Evolutionary conservation across 768 basidiomycete species (phyloP).

Genomic region (Clitopilus passeckerianus): DNA sequence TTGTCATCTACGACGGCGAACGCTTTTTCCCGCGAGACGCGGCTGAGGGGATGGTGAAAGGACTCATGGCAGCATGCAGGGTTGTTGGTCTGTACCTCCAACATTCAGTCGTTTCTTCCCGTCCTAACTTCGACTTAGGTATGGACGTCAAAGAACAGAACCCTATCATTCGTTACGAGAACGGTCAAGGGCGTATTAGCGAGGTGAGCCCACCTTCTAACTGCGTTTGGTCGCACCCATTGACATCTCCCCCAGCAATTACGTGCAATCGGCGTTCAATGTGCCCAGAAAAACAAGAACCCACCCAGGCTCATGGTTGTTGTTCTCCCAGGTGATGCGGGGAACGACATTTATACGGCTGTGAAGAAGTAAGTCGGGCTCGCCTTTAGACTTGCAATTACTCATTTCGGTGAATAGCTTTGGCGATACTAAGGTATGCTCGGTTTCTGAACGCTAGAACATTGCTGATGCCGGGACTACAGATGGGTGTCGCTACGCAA

Average conservation of each 20-base stretch:
- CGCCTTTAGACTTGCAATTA: neutral
- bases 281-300: constrained; percentile 25
- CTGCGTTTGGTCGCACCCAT: neutral
- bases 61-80: constrained; percentile 40
- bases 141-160: constrained; percentile 43
- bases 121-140: constrained; percentile 31
- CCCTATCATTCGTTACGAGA: constrained; percentile 49
- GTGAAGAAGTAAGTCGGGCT: constrained; percentile 66
- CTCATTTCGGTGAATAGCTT: constrained; percentile 37
- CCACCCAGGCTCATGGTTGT: constrained; percentile 60
- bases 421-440: constrained; percentile 43
- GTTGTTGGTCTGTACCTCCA: constrained; percentile 46
- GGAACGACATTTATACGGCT: constrained; percentile 68
- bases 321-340: constrained; percentile 60
- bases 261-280: constrained; percentile 41
- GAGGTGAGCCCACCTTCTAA: constrained; percentile 19
- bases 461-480: neutral
- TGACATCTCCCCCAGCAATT: constrained; percentile 30
- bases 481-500: constrained; percentile 79
- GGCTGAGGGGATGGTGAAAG: constrained; percentile 46
- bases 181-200: constrained; percentile 51
- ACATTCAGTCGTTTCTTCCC: constrained; percentile 25
- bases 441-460: neutral
- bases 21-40: constrained; percentile 41
- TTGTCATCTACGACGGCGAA: constrained; percentile 58